These are phyloP conservation scores for Immersiella caudata DNA, from an alignment of 495 filamentous ascomycete species.

Conservation along the genomic window DNA sequence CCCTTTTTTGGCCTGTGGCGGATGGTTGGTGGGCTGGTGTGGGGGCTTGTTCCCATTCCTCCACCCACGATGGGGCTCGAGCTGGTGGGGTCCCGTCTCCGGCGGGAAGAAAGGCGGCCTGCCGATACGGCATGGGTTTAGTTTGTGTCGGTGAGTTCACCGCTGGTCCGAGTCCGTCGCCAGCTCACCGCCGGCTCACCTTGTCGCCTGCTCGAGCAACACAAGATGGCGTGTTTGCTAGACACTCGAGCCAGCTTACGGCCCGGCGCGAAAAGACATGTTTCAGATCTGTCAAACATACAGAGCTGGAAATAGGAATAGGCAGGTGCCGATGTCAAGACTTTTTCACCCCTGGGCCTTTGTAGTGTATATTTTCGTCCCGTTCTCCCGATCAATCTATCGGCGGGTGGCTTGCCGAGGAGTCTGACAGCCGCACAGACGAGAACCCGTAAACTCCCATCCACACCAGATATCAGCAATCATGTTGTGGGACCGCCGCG, in stretches of 20 bases:
- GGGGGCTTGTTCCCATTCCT: background rate
- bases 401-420: background rate
- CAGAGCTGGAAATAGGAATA: background rate
- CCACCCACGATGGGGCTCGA: background rate
- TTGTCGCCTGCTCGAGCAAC: background rate
- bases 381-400: background rate
- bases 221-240: too few relatives aligned
- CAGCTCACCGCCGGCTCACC: background rate
- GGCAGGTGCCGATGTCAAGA: background rate
- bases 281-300: background rate
- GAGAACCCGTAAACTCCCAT: background rate
- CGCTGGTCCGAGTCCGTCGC: background rate
- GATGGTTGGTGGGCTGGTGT: background rate
- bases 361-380: too few relatives aligned
- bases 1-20: background rate
- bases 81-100: background rate
- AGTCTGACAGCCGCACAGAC: background rate
- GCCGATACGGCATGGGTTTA: too few relatives aligned
- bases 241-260: background rate
- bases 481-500: background rate
- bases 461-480: background rate
- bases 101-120: background rate
- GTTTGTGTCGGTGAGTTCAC: background rate
- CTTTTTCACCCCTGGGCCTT: too few relatives aligned
- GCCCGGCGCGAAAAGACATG: background rate